Conservation (phyloP, 129 eudicot genomes). For the Scalesia atractyloides region DNA sequence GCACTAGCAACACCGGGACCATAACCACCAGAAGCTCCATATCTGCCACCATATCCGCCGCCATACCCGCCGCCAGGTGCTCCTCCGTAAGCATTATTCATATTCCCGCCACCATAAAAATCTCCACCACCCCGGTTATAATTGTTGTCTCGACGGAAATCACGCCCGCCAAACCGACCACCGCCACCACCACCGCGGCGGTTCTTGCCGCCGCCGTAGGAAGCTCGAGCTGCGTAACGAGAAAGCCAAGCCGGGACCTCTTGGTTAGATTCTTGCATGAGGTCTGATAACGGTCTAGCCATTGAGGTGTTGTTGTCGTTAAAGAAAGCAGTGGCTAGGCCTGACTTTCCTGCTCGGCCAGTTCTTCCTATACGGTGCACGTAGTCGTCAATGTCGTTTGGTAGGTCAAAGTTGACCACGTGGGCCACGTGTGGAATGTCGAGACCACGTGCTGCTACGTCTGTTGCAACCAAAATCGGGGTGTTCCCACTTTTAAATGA, state of each 20-base stretch:
- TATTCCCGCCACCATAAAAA: constrained; percentile 52
- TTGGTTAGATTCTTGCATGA: constrained; percentile 94
- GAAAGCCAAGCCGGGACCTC: constrained; percentile 87
- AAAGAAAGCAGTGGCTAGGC: constrained; percentile 91
- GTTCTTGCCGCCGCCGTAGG: constrained; percentile 53
- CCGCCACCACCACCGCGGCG: constrained; percentile 71
- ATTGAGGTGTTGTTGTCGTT: constrained; percentile 73
- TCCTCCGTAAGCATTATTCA: constrained; percentile 47
- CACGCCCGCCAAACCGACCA: constrained; percentile 72
- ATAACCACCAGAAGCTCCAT: constrained; percentile 42
- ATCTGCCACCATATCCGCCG: constrained; percentile 38
- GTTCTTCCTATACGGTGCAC: constrained; percentile 97
- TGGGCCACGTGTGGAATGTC: constrained; percentile 96
- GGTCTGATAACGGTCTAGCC: constrained; percentile 77
- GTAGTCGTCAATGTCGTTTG: constrained; percentile 90
- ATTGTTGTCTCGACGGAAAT: constrained; percentile 62
- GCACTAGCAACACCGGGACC: constrained; percentile 68
- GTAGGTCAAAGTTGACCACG: constrained; percentile 93
- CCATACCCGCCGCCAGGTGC: constrained; percentile 28
- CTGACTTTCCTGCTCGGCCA: constrained; percentile 91
- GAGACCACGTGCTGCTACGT: constrained; percentile 95
- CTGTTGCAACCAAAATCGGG: constrained; percentile 89
- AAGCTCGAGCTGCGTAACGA: constrained; percentile 69
- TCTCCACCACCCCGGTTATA: constrained; percentile 59
- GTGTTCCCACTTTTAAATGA: constrained; percentile 91